A percentile compares a stretch with the other conserved stretches of the same genome.
phyloP scores from a whole-genome alignment of 1,284 basidiomycete genomes.

The Trichosporon ovoides region DNA sequence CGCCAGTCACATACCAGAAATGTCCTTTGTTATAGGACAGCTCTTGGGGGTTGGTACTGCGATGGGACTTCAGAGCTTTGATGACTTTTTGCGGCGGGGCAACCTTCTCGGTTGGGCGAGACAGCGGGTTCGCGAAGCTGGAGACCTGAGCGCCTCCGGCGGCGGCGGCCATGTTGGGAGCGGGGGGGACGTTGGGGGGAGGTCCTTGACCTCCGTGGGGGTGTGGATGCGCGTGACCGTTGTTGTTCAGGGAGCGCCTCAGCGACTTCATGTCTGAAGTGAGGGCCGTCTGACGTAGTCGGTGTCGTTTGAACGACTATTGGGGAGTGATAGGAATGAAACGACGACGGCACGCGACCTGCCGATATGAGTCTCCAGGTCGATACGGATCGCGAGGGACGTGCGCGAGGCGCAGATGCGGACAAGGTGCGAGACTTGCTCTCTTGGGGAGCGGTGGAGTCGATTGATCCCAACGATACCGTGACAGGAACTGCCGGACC shows the following conservation, averaged over 20 bases:
- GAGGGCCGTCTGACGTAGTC: background rate
- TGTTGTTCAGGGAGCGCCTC: constrained; percentile 71
- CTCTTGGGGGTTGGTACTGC: constrained; percentile 72
- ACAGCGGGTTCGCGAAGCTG: constrained; percentile 54
- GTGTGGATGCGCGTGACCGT: constrained; percentile 46
- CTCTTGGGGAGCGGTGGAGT: background rate
- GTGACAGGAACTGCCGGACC: no score
- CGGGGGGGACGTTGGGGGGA: constrained; percentile 54
- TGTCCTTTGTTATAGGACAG: constrained; percentile 90
- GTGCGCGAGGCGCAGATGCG: background rate
- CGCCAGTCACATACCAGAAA: constrained; percentile 91
- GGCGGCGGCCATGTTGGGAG: constrained; percentile 44
- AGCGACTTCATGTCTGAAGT: constrained; percentile 66
- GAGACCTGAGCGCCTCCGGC: constrained; percentile 19
- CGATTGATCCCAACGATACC: no score
- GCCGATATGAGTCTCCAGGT: background rate
- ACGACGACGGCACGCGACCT: background rate
- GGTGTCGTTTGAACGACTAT: background rate
- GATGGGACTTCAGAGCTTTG: constrained; percentile 68
- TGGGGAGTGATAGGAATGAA: background rate
- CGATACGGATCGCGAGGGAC: constrained; percentile 1
- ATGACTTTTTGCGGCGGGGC: constrained; percentile 93
- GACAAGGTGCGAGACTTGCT: background rate
- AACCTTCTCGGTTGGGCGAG: constrained; percentile 63
- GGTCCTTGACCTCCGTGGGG: constrained; percentile 51